Percentiles rank a stretch among this genome's conserved stretches.
phyloP scores from a whole-genome alignment of 2,329 filamentous ascomycete genomes.

The Alternaria panax region DNA sequence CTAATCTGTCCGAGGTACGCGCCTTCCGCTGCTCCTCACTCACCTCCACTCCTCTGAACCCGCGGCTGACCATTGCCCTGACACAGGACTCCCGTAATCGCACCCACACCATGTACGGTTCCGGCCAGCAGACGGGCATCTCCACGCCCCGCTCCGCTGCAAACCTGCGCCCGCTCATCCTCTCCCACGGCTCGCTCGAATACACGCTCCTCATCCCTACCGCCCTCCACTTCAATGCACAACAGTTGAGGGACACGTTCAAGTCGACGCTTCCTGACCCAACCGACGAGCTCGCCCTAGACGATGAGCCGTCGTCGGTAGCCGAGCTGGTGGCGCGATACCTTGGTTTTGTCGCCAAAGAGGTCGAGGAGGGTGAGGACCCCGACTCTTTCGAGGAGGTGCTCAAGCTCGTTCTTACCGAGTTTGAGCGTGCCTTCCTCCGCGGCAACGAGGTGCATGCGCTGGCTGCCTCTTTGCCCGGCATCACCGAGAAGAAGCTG shows the following conservation, averaged over 20 bases:
- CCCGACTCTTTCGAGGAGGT: slow-evolving; percentile 92
- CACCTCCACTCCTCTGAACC: neutral
- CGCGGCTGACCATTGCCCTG: slow-evolving; percentile 23
- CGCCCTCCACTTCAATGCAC: slow-evolving; percentile 92
- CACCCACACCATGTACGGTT: slow-evolving; percentile 72
- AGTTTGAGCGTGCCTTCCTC: slow-evolving; percentile 95
- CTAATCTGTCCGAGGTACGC: slow-evolving; percentile 27
- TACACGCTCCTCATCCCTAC: slow-evolving; percentile 96
- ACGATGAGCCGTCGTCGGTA: slow-evolving; percentile 98
- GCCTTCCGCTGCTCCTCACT: neutral
- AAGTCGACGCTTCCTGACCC: slow-evolving; percentile 82
- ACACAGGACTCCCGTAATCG: slow-evolving; percentile 6
- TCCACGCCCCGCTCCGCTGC: slow-evolving; percentile 94
- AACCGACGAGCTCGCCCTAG: slow-evolving; percentile 95
- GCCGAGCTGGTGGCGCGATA: slow-evolving; percentile 92
- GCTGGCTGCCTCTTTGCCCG: slow-evolving; percentile 81
- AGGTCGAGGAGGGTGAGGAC: slow-evolving; percentile 93
- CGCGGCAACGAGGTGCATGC: slow-evolving; percentile 96
- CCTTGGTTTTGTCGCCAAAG: slow-evolving; percentile 84
- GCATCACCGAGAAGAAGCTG: slow-evolving; percentile 92
- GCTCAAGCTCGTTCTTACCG: slow-evolving; percentile 88
- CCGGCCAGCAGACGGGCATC: slow-evolving; percentile 92
- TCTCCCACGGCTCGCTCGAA: slow-evolving; percentile 93
- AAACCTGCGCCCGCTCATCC: slow-evolving; percentile 87
- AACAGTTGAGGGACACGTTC: slow-evolving; percentile 92